These are phyloP conservation scores for Cicer chorassanicum DNA, from an alignment of 306 rosid species.

Conservation along the genomic window DNA sequence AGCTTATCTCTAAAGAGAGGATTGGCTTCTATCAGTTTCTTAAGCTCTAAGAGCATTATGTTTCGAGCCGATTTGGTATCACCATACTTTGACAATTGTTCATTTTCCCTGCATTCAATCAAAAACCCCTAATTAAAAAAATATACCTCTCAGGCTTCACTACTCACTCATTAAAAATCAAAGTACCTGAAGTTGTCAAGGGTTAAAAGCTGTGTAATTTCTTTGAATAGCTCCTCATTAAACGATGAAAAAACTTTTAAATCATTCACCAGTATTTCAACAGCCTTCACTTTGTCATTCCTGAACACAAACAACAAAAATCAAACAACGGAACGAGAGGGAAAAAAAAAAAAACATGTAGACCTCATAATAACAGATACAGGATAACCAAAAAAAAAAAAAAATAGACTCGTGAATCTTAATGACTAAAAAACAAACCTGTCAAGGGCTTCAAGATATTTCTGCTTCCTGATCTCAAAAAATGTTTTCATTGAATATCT, in stretches of 20 bases:
- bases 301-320: conserved; percentile 43
- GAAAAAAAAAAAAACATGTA: background rate
- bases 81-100: conserved; percentile 74
- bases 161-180: conserved; percentile 24
- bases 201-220: conserved; percentile 77
- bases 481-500: conserved; percentile 76
- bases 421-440: conserved; percentile 44
- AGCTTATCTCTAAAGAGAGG: conserved; percentile 77
- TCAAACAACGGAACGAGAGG: conserved; percentile 8
- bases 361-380: background rate
- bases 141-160: background rate
- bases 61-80: conserved; percentile 73
- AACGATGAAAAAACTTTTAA: conserved; percentile 68
- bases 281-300: conserved; percentile 66
- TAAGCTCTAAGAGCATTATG: conserved; percentile 73
- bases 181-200: conserved; percentile 78
- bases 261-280: conserved; percentile 73
- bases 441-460: conserved; percentile 87
- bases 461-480: conserved; percentile 84
- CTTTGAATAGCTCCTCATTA: conserved; percentile 76
- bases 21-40: conserved; percentile 77
- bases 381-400: background rate
- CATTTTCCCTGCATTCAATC: conserved; percentile 72
- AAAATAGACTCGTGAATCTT: background rate
- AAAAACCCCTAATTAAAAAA: conserved; percentile 5